phyloP scores from a whole-genome alignment of 2,329 filamentous ascomycete genomes.

The Colletotrichum liaoningense region DNA sequence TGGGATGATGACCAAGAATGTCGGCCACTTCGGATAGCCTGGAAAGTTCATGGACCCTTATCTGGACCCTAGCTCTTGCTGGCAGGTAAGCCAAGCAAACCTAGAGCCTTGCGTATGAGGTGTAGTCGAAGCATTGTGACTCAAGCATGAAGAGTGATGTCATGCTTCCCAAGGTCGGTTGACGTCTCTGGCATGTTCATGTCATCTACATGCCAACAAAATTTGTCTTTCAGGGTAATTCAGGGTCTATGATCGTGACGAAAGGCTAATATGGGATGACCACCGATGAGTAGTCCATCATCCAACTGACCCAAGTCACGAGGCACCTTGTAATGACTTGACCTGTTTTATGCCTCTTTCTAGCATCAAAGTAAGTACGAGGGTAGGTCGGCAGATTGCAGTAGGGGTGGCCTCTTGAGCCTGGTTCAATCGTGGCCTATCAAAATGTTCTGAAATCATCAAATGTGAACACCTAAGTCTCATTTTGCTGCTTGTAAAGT shows the following conservation, averaged over 20 bases:
- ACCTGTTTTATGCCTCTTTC: background rate
- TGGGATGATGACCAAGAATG: conserved; percentile 7
- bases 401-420: too few relatives aligned
- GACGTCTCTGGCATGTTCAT: conserved; percentile 7
- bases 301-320: background rate
- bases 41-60: background rate
- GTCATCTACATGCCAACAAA: conserved; percentile 11
- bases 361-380: background rate
- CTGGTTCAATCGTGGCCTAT: too few relatives aligned
- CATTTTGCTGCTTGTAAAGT: too few relatives aligned
- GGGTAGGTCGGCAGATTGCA: background rate
- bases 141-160: conserved; percentile 20
- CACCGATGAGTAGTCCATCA: too few relatives aligned
- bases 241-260: background rate
- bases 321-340: background rate
- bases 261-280: background rate
- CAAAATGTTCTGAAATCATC: too few relatives aligned
- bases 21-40: conserved; percentile 12
- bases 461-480: too few relatives aligned
- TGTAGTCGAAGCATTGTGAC: background rate
- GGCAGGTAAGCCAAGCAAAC: background rate
- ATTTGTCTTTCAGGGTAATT: background rate
- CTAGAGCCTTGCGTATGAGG: conserved; percentile 4
- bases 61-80: background rate
- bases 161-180: background rate